Base-by-base conservation (phyloP, 1,284 basidiomycete species). In the Tilletia walkeri region DNA sequence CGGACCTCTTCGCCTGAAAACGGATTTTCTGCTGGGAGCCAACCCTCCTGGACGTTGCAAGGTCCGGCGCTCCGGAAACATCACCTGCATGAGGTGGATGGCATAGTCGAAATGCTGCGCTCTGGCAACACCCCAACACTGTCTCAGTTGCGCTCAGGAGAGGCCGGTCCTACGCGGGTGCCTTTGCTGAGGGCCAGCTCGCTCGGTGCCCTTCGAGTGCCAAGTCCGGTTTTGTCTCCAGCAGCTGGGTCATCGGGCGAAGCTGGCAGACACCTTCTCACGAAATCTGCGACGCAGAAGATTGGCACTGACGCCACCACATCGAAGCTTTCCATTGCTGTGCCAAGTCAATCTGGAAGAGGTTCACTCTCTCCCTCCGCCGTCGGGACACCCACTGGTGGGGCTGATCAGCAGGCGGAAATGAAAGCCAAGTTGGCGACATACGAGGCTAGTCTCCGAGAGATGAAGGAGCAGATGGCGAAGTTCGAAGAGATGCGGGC, bases 401-500 rank as follows among this genome's bases (percentile, higher is more conserved):
- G 1, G 24, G 24, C 18, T 5, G 56, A 7, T 18, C 34, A 30
- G 18, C 56, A 59, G 36, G 59, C 34, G 4, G 59, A 63, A 5
- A 63, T 63, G 6, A 24, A 41, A 9, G 59, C 59, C 34, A 63
- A 63, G 59, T 16, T 63, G 36, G 59, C 59, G 7, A 36, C 59
- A 12, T 63, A 63, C 59, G 34, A 63, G 59, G 59, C 30, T 2
- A 34, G 39, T 9, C 30, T 63, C 10, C 34, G 38, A 6, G 12
- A 16, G 34, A 63, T 63, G 59, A 63, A 63, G 34, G 59, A 63
- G 16, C 59, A 63, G 36, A 63, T 63, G 59, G 59, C 59, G 18
- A 38, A 16, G 12, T 10, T 63, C 9, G 59, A 63, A 36, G 59
- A 63, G 38, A 41, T 41, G 34, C 30, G 36, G 9, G 59, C 59